Percentiles rank a stretch among this genome's conserved stretches.
Conservation (phyloP, 495 filamentous ascomycete genomes). For the Pyrenopolyporus hunteri region DNA sequence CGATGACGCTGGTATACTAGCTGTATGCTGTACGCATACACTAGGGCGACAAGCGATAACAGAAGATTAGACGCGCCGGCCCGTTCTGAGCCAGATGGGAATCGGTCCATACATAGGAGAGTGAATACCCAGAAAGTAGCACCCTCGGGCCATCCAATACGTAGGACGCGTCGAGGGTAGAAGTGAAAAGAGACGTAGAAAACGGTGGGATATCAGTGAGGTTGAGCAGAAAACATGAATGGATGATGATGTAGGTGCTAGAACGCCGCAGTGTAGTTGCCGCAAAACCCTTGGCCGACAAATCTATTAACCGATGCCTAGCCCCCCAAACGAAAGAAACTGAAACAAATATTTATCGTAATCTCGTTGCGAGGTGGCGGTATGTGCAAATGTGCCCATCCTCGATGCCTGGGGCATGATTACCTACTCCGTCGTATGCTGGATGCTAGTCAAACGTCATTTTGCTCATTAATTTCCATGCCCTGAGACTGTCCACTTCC, state of each 20-base stretch:
- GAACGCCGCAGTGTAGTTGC: conserved; percentile 22
- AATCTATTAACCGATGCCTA: conserved; percentile 35
- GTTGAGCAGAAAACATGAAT: neutral
- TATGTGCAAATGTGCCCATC: conserved; percentile 31
- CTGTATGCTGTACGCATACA: too few relatives aligned
- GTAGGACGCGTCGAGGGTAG: neutral
- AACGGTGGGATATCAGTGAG: conserved; percentile 11
- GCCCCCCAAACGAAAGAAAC: conserved; percentile 19
- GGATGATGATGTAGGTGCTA: conserved; percentile 9
- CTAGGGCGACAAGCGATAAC: too few relatives aligned
- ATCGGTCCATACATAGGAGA: neutral
- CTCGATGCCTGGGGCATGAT: conserved; percentile 10
- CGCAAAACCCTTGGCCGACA: conserved; percentile 13
- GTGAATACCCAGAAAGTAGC: neutral
- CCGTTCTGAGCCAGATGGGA: neutral
- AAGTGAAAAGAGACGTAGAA: neutral
- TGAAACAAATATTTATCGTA: conserved; percentile 28
- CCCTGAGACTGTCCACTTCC: neutral
- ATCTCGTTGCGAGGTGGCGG: conserved; percentile 31
- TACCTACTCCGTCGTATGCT: conserved; percentile 7
- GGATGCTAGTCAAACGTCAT: conserved; percentile 22
- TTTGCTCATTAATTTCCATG: conserved; percentile 25
- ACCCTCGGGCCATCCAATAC: conserved; percentile 1
- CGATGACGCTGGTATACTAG: too few relatives aligned
- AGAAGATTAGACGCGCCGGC: neutral